Percentiles rank a stretch among this genome's conserved stretches.
phyloP scores from a whole-genome alignment of 129 eudicot species.

The Flaveria sonorensis region DNA sequence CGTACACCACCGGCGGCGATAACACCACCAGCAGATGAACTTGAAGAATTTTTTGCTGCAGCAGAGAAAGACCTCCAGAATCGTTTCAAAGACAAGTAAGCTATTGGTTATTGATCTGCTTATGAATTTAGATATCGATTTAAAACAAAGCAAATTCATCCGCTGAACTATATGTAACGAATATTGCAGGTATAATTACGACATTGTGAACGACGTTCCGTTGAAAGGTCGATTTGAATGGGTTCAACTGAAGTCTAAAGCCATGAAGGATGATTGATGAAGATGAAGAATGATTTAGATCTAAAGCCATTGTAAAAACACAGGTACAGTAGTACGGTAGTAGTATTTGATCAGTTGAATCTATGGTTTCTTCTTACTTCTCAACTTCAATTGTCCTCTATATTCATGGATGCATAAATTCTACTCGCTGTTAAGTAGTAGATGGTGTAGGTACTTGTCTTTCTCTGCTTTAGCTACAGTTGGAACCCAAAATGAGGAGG shows the following conservation, averaged over 20 bases:
- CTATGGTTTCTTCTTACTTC: not conserved
- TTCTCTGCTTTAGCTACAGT: conserved; percentile 1
- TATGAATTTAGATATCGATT: not conserved
- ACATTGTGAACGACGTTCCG: conserved; percentile 66
- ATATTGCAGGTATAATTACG: conserved; percentile 72
- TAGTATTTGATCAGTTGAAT: conserved; percentile 6
- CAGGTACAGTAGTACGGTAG: conserved; percentile 31
- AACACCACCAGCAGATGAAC: conserved; percentile 69
- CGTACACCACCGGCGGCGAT: conserved; percentile 43
- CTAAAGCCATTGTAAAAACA: conserved; percentile 22
- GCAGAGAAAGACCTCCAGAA: conserved; percentile 64
- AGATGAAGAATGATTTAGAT: conserved; percentile 18
- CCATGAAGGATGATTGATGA: conserved; percentile 44
- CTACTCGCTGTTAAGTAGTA: conserved; percentile 3
- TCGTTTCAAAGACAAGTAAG: conserved; percentile 65
- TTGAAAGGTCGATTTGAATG: conserved; percentile 83
- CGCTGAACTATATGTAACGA: not conserved
- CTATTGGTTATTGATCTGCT: not conserved
- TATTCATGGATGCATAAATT: conserved; percentile 11
- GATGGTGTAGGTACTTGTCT: not conserved
- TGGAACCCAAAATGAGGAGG: conserved; percentile 21
- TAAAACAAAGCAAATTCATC: not conserved
- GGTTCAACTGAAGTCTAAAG: conserved; percentile 59
- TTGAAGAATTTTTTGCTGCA: conserved; percentile 75
- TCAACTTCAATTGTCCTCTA: conserved; percentile 1